Evolutionary conservation across 2,329 filamentous ascomycete genomes (phyloP).

Genomic region (Aureobasidium sp.): DNA sequence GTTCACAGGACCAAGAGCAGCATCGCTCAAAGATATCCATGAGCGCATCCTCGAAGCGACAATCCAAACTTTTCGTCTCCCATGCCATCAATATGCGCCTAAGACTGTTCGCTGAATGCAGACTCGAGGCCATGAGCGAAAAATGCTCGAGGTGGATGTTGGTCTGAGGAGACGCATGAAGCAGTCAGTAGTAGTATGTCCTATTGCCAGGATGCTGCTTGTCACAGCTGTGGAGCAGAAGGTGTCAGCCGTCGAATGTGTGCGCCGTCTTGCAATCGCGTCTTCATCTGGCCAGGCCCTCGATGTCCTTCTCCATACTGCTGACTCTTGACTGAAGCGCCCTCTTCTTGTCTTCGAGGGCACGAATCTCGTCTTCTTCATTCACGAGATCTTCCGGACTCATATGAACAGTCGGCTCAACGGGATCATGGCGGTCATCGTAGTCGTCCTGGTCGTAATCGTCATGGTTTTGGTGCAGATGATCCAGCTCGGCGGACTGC

Average conservation of each 20-base stretch:
- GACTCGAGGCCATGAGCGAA: too few species aligned
- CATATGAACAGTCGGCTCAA: slow-evolving; percentile 42
- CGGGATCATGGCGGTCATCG: slow-evolving; percentile 50
- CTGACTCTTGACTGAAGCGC: slow-evolving; percentile 57
- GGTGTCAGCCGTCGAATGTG: too few species aligned
- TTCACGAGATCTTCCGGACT: slow-evolving; percentile 62
- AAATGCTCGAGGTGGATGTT: too few species aligned
- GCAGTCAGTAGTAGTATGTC: too few species aligned
- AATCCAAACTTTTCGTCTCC: background rate
- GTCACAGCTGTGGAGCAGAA: too few species aligned
- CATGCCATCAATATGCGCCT: too few species aligned
- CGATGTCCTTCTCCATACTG: slow-evolving; percentile 63
- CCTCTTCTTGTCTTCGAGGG: slow-evolving; percentile 57
- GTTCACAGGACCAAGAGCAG: too few species aligned
- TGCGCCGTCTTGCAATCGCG: background rate
- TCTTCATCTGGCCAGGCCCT: slow-evolving; percentile 49
- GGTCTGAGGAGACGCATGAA: too few species aligned
- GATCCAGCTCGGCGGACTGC: slow-evolving; percentile 66
- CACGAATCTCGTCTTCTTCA: slow-evolving; percentile 63
- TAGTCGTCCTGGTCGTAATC: slow-evolving; percentile 42
- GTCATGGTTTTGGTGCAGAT: slow-evolving; percentile 50
- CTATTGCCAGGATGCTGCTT: too few species aligned
- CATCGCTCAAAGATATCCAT: too few species aligned
- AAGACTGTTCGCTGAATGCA: too few species aligned
- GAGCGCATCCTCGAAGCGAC: too few species aligned